Conservation (phyloP, 2,329 filamentous ascomycete species). For the Apiospora arundinis region DNA sequence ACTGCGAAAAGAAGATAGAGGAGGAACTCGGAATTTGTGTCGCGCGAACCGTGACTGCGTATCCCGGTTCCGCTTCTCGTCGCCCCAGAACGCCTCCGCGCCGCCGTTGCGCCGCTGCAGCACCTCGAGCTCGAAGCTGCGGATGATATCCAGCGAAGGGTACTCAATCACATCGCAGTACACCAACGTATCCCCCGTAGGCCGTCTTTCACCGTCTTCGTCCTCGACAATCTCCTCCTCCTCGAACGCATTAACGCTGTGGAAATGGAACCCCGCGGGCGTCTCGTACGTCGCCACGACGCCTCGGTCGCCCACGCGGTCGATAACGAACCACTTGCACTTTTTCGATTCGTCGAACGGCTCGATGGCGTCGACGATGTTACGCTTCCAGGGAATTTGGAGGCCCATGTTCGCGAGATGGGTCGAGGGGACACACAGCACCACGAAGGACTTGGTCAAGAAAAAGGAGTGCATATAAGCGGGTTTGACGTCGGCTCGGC, state of each 20-base stretch:
- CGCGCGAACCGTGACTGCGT: constrained; percentile 49
- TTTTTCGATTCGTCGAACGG: constrained; percentile 63
- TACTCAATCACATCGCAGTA: constrained; percentile 71
- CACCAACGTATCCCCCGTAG: constrained; percentile 53
- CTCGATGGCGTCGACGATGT: constrained; percentile 71
- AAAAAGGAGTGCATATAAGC: constrained; percentile 88
- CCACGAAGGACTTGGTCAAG: constrained; percentile 71
- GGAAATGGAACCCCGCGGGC: constrained; percentile 77
- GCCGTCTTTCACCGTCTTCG: no score
- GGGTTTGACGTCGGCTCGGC: constrained; percentile 52
- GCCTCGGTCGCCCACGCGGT: constrained; percentile 66
- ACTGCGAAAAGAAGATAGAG: not conserved
- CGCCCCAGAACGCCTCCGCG: constrained; percentile 49
- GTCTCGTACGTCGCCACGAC: constrained; percentile 73
- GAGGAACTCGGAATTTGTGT: constrained; percentile 49
- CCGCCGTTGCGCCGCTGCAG: constrained; percentile 60
- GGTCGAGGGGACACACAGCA: constrained; percentile 75
- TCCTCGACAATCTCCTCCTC: constrained; percentile 65
- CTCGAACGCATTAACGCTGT: constrained; percentile 80
- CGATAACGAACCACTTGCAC: constrained; percentile 77
- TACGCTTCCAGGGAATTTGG: constrained; percentile 67
- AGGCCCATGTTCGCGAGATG: constrained; percentile 64
- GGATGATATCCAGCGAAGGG: constrained; percentile 68
- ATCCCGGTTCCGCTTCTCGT: constrained; percentile 46
- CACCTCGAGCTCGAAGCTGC: constrained; percentile 73